These are phyloP conservation scores for Xanthoconium separans DNA, from an alignment of 1,284 basidiomycete genomes.

Conservation along the genomic window DNA sequence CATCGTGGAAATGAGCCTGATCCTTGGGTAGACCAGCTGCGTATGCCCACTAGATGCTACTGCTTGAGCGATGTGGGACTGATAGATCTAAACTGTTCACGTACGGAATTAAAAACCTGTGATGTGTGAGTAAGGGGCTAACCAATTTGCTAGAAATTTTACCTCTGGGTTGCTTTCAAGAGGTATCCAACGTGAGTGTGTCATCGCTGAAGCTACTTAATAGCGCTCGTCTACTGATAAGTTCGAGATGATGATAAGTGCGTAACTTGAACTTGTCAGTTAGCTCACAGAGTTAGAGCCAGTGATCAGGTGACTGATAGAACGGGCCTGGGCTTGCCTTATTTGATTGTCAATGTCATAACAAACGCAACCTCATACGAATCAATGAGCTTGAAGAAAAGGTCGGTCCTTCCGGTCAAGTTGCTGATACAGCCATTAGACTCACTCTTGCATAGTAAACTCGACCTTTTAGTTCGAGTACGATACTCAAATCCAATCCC, in stretches of 20 bases:
- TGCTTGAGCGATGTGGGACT: neutral
- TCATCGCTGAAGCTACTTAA: constrained; percentile 13
- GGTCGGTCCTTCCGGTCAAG: constrained; percentile 11
- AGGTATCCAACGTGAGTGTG: constrained; percentile 59
- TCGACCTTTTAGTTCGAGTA: constrained; percentile 88
- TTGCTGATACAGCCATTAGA: neutral
- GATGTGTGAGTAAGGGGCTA: constrained; percentile 9
- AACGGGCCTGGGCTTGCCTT: no score
- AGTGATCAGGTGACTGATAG: neutral
- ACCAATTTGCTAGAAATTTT: constrained; percentile 11
- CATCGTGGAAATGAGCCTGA: constrained; percentile 69
- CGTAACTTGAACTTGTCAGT: no score
- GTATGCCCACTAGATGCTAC: constrained; percentile 63
- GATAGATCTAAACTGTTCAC: constrained; percentile 13
- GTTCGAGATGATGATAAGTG: neutral
- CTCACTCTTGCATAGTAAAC: constrained; percentile 48
- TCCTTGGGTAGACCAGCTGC: constrained; percentile 67
- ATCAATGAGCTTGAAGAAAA: constrained; percentile 36
- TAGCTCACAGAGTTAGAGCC: no score
- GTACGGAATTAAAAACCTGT: constrained; percentile 54
- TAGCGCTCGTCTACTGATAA: neutral
- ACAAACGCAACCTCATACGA: constrained; percentile 3
- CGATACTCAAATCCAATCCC: constrained; percentile 93
- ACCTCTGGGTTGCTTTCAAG: constrained; percentile 79
- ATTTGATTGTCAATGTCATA: neutral